Conservation (phyloP, 306 rosid species). For the Benincasa hispida region DNA sequence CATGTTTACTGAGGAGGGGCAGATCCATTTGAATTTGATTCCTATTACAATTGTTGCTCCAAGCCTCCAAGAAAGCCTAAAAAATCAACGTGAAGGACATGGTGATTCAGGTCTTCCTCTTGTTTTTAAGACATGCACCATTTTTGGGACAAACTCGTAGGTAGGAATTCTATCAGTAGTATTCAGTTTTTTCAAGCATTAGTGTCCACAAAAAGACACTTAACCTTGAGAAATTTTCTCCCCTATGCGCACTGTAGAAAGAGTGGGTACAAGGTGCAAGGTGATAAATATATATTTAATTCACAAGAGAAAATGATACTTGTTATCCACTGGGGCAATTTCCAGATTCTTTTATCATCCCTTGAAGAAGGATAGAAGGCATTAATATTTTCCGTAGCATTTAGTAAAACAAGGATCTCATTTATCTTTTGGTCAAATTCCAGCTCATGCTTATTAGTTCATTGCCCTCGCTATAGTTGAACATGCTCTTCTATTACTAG, state of each 20-base stretch:
- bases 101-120: neutral
- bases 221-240: neutral
- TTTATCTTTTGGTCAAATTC: neutral
- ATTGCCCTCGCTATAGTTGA: neutral
- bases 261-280: neutral
- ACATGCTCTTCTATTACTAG: neutral
- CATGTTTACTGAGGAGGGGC: neutral
- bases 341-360: neutral
- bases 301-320: neutral
- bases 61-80: neutral
- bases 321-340: neutral
- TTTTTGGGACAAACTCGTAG: neutral
- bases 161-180: neutral
- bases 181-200: neutral
- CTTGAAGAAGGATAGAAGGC: neutral
- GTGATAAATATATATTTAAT: neutral
- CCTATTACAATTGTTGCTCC: neutral
- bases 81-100: neutral
- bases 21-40: neutral
- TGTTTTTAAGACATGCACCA: neutral
- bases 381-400: neutral
- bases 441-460: neutral
- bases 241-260: neutral
- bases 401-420: neutral
- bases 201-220: neutral